Evolutionary conservation across 495 filamentous ascomycete species (phyloP), one percentile per base, ranked within the genome.

Genomic region (Chaetomium fimeti): DNA sequence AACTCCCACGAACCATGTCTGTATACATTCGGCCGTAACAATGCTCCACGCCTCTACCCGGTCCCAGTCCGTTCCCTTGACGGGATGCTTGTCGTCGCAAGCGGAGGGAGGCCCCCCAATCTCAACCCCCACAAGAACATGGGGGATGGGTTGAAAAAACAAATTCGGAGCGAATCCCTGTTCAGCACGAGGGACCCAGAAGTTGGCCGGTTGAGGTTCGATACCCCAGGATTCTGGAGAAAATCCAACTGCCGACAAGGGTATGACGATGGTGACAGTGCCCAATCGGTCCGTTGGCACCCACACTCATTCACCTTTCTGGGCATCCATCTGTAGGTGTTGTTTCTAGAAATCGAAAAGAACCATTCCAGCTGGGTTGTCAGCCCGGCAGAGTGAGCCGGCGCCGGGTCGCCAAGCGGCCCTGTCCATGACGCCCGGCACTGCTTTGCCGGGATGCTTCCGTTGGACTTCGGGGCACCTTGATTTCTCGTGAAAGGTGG

Each of bases 401-500:
- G 57, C 9, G 6, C 57, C 57, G 57, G 57, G 57, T 59, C 36
- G 40, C 42, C 42, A 59, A 48, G 57, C n/a, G 3, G 32, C 22
- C 24, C 16, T 22, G 38, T 48, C 22, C 11, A 1, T 32, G 20
- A 27, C 7, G 8, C 40, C 40, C 42, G 9, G 42, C 36, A 58
- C 29, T 40, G 3, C 38, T 18, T 20, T 59, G 24, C 15, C 27
- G 24, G 24, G 18, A 29, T 5, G 15, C 20, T 43, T 45, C 24
- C 38, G 24, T n/a, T 43, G 56, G 1, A 1, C 38, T 5, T 18
- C 16, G 22, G 13, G 2, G 27, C 38, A 27, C 25, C 16, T 11
- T n/a, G 25, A n/a, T 18, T 48, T n/a, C 15, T 18, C 2, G 53
- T 2, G 32, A 5, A 48, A 4, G 42, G n/a, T 32, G 40, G 42